These are phyloP conservation scores for Crassisporium funariophilum DNA, from an alignment of 768 basidiomycete genomes.

Conservation along the genomic window DNA sequence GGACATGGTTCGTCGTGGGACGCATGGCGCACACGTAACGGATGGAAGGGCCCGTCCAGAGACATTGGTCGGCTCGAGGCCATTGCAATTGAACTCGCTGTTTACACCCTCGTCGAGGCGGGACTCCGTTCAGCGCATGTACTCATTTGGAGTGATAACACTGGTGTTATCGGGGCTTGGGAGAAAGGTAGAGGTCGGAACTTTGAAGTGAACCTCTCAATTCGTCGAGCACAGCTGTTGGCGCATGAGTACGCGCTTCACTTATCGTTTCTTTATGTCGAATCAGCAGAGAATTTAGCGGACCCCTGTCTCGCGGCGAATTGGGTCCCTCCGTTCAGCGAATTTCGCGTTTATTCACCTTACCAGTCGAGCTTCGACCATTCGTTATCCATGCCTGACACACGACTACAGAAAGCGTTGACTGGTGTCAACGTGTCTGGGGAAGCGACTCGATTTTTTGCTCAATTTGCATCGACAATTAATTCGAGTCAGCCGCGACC, in stretches of 20 bases:
- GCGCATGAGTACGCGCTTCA: background rate
- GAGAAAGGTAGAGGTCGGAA: slow-evolving; percentile 19
- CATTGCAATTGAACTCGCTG: slow-evolving; percentile 27
- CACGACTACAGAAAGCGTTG: too few relatives aligned
- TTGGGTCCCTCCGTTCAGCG: background rate
- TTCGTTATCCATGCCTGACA: slow-evolving; percentile 8
- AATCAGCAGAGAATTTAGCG: slow-evolving; percentile 8
- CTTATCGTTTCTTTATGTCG: slow-evolving; percentile 9
- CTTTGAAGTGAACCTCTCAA: slow-evolving; percentile 13
- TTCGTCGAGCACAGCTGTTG: slow-evolving; percentile 4
- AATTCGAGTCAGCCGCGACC: background rate
- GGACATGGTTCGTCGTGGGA: slow-evolving; percentile 30
- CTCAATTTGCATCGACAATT: background rate
- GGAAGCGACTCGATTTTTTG: background rate
- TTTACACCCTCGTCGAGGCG: background rate
- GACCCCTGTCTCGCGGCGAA: slow-evolving; percentile 12
- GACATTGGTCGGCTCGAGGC: slow-evolving; percentile 30
- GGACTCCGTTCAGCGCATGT: slow-evolving; percentile 17
- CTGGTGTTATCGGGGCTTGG: slow-evolving; percentile 33
- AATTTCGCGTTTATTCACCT: background rate
- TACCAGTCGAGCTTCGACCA: slow-evolving; percentile 2
- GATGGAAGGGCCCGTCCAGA: slow-evolving; percentile 17
- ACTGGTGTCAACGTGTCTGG: too few relatives aligned
- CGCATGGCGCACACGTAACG: slow-evolving; percentile 19
- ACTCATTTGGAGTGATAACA: slow-evolving; percentile 34